These are phyloP conservation scores for Aureoboletus auriporus DNA, from an alignment of 768 basidiomycete genomes.

Conservation along the genomic window DNA sequence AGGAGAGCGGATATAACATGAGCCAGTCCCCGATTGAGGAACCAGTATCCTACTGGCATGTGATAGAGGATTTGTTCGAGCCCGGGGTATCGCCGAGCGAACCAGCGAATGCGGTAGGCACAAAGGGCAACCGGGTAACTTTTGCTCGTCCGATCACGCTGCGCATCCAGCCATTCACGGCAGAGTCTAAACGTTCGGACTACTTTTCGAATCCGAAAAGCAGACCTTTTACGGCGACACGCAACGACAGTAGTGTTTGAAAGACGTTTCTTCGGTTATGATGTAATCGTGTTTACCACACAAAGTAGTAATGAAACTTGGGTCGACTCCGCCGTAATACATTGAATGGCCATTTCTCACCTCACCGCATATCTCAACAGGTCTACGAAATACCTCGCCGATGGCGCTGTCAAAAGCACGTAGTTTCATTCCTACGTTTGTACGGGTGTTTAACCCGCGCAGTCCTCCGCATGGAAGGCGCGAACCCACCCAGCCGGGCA, in stretches of 20 bases:
- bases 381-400: constrained; percentile 35
- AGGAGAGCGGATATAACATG: constrained; percentile 42
- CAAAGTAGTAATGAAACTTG: too few species aligned
- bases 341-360: constrained; percentile 22
- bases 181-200: background rate
- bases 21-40: constrained; percentile 11
- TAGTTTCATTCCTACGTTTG: constrained; percentile 7
- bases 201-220: background rate
- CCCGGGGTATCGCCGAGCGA: background rate
- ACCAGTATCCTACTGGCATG: constrained; percentile 1
- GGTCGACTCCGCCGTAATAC: too few species aligned
- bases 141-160: background rate
- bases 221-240: background rate
- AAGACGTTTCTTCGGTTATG: background rate
- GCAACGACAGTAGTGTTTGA: constrained; percentile 8
- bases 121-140: background rate
- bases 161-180: constrained; percentile 3
- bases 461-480: constrained; percentile 78
- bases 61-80: background rate
- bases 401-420: constrained; percentile 41
- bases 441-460: constrained; percentile 12
- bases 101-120: background rate
- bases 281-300: background rate
- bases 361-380: constrained; percentile 34
- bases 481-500: constrained; percentile 53